These are phyloP conservation scores for Rhizopogon vesiculosus DNA, from an alignment of 768 basidiomycete species.

Conservation along the genomic window DNA sequence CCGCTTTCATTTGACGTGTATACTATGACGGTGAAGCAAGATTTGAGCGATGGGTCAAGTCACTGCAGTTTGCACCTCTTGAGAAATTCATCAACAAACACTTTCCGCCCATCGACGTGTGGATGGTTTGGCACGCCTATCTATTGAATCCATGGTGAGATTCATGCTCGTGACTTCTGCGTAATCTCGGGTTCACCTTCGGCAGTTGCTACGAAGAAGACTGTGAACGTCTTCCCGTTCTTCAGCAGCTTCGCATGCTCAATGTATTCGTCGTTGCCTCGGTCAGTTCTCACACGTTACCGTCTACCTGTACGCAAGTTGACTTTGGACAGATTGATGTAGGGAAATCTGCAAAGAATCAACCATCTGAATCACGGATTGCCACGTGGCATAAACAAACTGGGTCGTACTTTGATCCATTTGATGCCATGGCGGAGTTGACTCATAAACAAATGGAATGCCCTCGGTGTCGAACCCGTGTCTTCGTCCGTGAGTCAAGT, in stretches of 20 bases:
- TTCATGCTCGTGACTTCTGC: not conserved
- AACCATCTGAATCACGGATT: constrained; percentile 11
- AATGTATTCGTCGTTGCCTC: constrained; percentile 25
- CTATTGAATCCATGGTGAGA: constrained; percentile 32
- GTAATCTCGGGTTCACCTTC: not conserved
- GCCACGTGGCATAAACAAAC: constrained; percentile 21
- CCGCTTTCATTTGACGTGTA: not conserved
- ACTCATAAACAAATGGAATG: constrained; percentile 26
- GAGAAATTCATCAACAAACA: constrained; percentile 21
- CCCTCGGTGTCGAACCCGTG: constrained; percentile 27
- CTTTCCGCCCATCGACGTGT: constrained; percentile 34
- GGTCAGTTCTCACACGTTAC: constrained; percentile 11
- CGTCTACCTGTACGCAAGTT: not conserved
- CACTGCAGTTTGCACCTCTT: constrained; percentile 17
- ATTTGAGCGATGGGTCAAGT: constrained; percentile 31
- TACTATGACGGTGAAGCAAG: constrained; percentile 10
- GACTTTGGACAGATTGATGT: constrained; percentile 18
- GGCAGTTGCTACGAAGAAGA: constrained; percentile 28
- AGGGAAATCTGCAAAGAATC: constrained; percentile 10
- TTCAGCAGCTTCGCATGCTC: constrained; percentile 21
- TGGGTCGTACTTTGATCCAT: constrained; percentile 27
- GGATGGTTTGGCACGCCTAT: constrained; percentile 42
- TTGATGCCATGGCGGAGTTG: constrained; percentile 26
- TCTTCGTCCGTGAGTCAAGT: constrained; percentile 27
- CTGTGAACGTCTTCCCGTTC: constrained; percentile 22